Evolutionary conservation across 2,329 filamentous ascomycete genomes (phyloP).

Genomic region (Zelopaecilomyces penicillatus): DNA sequence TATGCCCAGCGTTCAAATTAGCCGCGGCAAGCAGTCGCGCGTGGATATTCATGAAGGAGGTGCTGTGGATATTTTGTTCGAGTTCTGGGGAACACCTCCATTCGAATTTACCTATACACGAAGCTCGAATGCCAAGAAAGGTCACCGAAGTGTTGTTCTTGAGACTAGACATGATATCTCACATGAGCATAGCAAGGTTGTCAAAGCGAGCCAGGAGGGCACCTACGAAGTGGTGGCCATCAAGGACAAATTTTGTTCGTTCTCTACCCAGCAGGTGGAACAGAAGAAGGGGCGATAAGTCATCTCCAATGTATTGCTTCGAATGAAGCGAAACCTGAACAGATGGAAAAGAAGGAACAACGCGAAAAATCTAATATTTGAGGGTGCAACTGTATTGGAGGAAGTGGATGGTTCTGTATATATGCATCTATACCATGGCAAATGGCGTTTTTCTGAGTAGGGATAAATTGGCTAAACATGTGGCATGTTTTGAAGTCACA

Average conservation of each 20-base stretch:
- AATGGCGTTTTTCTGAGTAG: conserved; percentile 17
- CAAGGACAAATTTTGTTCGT: conserved; percentile 86
- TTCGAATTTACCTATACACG: conserved; percentile 98
- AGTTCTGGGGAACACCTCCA: conserved; percentile 90
- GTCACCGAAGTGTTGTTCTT: conserved; percentile 69
- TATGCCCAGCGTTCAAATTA: conserved; percentile 84
- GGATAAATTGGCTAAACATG: conserved; percentile 7
- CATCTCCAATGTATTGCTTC: not conserved
- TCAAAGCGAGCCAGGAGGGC: conserved; percentile 84
- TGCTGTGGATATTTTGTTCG: conserved; percentile 85
- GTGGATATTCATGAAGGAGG: conserved; percentile 96
- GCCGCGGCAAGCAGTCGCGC: conserved; percentile 68
- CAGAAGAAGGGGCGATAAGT: conserved; percentile 29
- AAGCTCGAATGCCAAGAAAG: conserved; percentile 74
- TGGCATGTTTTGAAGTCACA: conserved; percentile 4
- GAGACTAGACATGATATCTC: conserved; percentile 87
- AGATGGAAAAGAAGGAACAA: too few relatives aligned
- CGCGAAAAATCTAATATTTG: conserved; percentile 1
- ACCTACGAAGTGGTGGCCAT: conserved; percentile 97
- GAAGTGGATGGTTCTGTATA: conserved; percentile 15
- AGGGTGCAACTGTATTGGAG: conserved; percentile 9
- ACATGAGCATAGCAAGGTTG: conserved; percentile 69
- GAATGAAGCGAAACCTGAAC: too few relatives aligned
- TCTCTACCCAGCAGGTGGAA: conserved; percentile 60
- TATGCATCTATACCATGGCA: conserved; percentile 34